Evolutionary conservation across 192 early-diverging fungal species (phyloP), one percentile per base, ranked within the genome.

Genomic region (Coemansia interrupta): DNA sequence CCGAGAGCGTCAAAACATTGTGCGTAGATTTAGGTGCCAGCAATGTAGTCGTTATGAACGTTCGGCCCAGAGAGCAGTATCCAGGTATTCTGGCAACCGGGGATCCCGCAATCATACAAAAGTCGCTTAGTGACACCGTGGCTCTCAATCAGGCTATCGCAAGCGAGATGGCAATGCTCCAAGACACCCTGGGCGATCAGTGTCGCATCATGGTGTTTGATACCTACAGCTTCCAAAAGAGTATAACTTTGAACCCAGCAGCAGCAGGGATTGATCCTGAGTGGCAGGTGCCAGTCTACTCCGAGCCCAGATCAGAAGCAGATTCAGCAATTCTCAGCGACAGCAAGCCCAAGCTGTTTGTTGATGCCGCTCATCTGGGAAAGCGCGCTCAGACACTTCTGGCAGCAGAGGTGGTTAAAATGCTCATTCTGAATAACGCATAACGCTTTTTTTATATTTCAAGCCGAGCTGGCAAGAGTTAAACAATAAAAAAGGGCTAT

Each of bases 1-100:
- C 20, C 3, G 48, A 30, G 1, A 55, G 50, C 3, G 58, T 78
- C 15, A 43, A 48, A 23, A 26, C 11, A 9, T 58, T 78, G n/a
- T 70, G 64, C 45, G 39, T 6, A 10, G 49, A 52, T 14, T 7
- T 28, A 12, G 61, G 54, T 6, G 74, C 69, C 0, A 46, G 61
- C 26, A 60, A 42, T 12, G 61, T 78, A 9, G 54, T 78, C 10
- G 52, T 78, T 2, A 46, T 78, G 62, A 78, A 78, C 41, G 69
- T 78, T 56, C 64, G 75, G 4, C 56, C 75, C 3, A 61, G 75
- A 28, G 65, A 68, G 40, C 64, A 78, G 38, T 72, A 78, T 12
- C 75, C 75, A 15, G 54, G 50, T 29, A 51, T 78, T 4, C 22
- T 78, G 9, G 65, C 64, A 3, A 62, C 60, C 8, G 44, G 42